Conservation (phyloP, 257 asterid species). For the Eustoma russellianum region DNA sequence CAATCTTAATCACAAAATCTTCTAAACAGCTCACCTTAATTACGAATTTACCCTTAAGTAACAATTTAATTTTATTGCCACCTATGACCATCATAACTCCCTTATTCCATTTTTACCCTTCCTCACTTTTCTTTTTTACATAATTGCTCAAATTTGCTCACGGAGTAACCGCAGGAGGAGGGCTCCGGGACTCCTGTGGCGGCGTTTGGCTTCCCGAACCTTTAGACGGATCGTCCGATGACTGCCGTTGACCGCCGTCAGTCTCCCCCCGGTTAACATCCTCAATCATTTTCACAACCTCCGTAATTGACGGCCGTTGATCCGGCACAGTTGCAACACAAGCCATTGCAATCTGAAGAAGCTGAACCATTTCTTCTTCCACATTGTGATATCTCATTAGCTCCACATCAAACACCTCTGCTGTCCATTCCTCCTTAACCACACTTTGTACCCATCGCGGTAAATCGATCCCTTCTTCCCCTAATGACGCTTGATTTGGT, state of each 20-base stretch:
- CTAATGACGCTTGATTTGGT: conserved; percentile 88
- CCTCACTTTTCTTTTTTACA: not conserved
- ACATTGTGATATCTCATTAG: conserved; percentile 86
- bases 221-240: conserved; percentile 63
- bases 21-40: conserved; percentile 19
- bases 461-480: conserved; percentile 88
- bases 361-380: conserved; percentile 98
- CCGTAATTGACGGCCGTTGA: conserved; percentile 66
- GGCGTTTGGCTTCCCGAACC: conserved; percentile 85
- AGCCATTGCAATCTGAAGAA: conserved; percentile 90
- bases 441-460: conserved; percentile 99
- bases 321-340: conserved; percentile 78
- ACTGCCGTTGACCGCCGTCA: conserved; percentile 57
- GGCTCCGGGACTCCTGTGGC: conserved; percentile 52
- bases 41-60: conserved; percentile 7
- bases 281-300: conserved; percentile 76
- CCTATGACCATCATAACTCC: conserved; percentile 1
- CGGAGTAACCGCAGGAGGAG: conserved; percentile 55
- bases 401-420: conserved; percentile 92
- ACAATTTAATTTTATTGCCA: not conserved
- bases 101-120: not conserved
- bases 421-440: conserved; percentile 96
- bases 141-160: conserved; percentile 5
- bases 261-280: conserved; percentile 70
- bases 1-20: no score